Evolutionary conservation across 192 early-diverging fungal genomes (phyloP), one percentile per base, ranked within the genome.

Genomic region (Backusella parvicylindrica): DNA sequence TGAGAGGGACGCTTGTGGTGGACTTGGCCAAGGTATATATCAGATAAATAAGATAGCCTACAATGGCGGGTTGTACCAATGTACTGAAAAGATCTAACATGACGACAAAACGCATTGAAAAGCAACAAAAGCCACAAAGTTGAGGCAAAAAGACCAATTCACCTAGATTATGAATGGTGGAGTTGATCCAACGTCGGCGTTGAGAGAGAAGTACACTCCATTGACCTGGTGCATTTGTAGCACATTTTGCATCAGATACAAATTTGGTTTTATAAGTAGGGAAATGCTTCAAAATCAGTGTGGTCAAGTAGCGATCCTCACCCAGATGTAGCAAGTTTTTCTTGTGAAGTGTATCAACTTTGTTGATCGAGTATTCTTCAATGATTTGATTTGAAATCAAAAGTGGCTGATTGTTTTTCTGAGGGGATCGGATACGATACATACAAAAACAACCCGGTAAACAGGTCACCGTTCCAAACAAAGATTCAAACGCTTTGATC

Each of bases 181-280:
- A 98, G 85, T 99, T 99, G 81, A 99, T 99, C 98, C 98, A 99
- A 75, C 98, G 92, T 81, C 98, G 95, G 70, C 98, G 93, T 81
- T 99, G 98, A 12, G 98, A 99, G 32, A 99, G 83, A 66, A 99
- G 81, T 15, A 99, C 93, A 36, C 86, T 84, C 91, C 95, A 97
- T 75, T 89, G 90, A 77, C 97, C 98, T 2, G 98, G 98, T 15
- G 94, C 98, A 71, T 88, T 92, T 60, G 98, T 99, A 75, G 85
- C 88, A 82, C 97, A 98, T 75, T 92, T 87, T 6, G 98, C 98
- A 49, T 97, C 94, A 6, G 94, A 88, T 7, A 92, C 93, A 78
- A 98, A 99, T 64, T 92, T 93, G 78, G 92, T 93, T 84, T 95
- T 95, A 85, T 95, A 91, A 86, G 92, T 92, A 50, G 98, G 96